Conservation (phyloP, 257 asterid species). For the Solanum ossicruentum region DNA sequence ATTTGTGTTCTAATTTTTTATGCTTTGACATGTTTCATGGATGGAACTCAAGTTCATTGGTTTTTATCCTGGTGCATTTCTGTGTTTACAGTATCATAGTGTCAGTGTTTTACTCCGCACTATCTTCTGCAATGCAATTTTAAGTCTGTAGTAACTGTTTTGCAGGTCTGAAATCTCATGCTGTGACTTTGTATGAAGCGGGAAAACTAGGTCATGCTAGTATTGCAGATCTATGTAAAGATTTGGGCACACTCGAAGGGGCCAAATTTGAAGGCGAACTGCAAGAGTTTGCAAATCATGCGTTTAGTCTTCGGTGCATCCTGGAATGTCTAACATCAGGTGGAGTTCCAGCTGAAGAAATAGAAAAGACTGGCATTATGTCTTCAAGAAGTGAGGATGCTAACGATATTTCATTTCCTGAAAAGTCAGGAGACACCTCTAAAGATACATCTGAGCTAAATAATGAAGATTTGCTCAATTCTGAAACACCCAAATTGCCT, state of each 20-base stretch:
- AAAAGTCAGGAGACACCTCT: slow-evolving; percentile 18
- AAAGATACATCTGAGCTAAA: slow-evolving; percentile 14
- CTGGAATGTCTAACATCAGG: slow-evolving; percentile 94
- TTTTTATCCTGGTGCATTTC: neutral
- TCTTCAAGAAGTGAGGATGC: slow-evolving; percentile 33
- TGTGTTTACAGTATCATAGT: neutral
- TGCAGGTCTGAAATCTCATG: slow-evolving; percentile 94
- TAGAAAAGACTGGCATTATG: slow-evolving; percentile 16
- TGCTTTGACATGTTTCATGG: neutral
- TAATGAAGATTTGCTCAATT: slow-evolving; percentile 17
- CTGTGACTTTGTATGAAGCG: slow-evolving; percentile 96
- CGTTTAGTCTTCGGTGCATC: slow-evolving; percentile 90
- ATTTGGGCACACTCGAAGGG: slow-evolving; percentile 84
- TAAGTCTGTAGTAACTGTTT: neutral
- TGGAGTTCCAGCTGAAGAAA: slow-evolving; percentile 48
- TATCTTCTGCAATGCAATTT: neutral
- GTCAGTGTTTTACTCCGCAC: neutral
- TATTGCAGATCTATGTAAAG: slow-evolving; percentile 88
- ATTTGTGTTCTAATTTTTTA: neutral
- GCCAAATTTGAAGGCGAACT: slow-evolving; percentile 96
- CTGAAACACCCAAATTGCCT: slow-evolving; percentile 13
- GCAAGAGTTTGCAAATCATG: slow-evolving; percentile 98
- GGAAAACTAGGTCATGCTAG: slow-evolving; percentile 90
- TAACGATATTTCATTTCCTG: slow-evolving; percentile 17
- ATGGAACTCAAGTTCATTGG: neutral